These are phyloP conservation scores for Acmispon strigosus DNA, from an alignment of 306 rosid genomes.

Conservation along the genomic window DNA sequence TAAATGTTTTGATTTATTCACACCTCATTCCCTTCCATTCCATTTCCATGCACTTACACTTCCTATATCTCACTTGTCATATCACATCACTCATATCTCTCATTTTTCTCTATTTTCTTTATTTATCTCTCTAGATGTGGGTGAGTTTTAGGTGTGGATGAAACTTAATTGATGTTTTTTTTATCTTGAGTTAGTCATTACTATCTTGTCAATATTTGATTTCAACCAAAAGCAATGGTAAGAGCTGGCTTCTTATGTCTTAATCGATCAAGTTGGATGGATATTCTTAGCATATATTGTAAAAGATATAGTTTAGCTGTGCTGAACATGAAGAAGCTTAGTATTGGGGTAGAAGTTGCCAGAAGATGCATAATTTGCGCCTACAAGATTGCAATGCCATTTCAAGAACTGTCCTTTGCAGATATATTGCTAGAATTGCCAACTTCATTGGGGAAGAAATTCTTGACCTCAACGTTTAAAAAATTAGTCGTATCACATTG, in stretches of 20 bases:
- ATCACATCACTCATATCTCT: too few species aligned
- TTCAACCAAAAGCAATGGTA: slow-evolving; percentile 9
- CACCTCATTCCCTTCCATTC: too few species aligned
- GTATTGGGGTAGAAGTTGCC: background rate
- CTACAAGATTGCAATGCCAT: background rate
- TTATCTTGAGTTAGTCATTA: slow-evolving; percentile 1
- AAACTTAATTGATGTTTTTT: too few species aligned
- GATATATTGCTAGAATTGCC: background rate
- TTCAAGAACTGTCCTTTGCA: background rate
- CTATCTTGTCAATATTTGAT: slow-evolving; percentile 22
- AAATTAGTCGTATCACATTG: too few species aligned
- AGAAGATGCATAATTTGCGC: background rate
- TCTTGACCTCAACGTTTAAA: background rate
- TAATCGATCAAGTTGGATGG: background rate
- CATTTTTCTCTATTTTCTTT: too few species aligned
- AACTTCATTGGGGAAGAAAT: background rate
- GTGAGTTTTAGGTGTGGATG: too few species aligned
- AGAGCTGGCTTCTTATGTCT: background rate
- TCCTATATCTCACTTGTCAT: too few species aligned
- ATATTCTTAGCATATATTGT: background rate
- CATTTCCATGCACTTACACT: too few species aligned
- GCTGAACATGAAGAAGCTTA: background rate
- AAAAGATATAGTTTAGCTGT: background rate
- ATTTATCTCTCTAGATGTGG: too few species aligned
- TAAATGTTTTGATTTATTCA: too few species aligned